These are phyloP conservation scores for Fusarium odoratissimum DNA, from an alignment of 2,329 filamentous ascomycete species.

Conservation along the genomic window DNA sequence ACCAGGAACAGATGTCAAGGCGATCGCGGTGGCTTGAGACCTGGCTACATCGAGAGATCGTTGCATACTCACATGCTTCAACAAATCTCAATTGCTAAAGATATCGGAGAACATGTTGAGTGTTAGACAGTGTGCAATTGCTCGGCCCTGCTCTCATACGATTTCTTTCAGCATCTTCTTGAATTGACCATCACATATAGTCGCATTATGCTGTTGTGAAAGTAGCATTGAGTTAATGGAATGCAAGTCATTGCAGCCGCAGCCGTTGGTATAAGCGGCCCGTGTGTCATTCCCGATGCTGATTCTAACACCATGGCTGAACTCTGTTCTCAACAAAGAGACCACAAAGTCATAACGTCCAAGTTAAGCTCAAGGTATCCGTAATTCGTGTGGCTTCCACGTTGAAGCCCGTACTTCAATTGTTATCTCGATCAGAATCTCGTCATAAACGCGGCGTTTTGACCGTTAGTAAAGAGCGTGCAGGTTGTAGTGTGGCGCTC, in stretches of 20 bases:
- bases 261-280: constrained; percentile 30
- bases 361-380: neutral
- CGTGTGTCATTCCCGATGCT: constrained; percentile 21
- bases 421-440: constrained; percentile 14
- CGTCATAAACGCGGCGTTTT: constrained; percentile 15
- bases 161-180: neutral
- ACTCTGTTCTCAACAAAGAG: constrained; percentile 20
- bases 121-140: neutral
- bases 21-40: constrained; percentile 11
- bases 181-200: neutral
- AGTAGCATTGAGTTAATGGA: constrained; percentile 1
- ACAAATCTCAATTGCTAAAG: constrained; percentile 1
- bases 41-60: constrained; percentile 11
- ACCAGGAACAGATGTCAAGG: constrained; percentile 33
- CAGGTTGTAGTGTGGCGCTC: constrained; percentile 16
- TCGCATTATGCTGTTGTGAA: neutral
- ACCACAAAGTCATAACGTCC: neutral
- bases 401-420: constrained; percentile 5
- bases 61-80: constrained; percentile 19
- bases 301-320: constrained; percentile 27
- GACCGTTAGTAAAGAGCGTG: constrained; percentile 32
- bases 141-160: neutral
- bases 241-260: constrained; percentile 18
- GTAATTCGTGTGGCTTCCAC: neutral
- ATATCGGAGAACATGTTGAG: constrained; percentile 10